phyloP scores from a whole-genome alignment of 192 early-diverging fungal species.

The Paraglomus occultum region DNA sequence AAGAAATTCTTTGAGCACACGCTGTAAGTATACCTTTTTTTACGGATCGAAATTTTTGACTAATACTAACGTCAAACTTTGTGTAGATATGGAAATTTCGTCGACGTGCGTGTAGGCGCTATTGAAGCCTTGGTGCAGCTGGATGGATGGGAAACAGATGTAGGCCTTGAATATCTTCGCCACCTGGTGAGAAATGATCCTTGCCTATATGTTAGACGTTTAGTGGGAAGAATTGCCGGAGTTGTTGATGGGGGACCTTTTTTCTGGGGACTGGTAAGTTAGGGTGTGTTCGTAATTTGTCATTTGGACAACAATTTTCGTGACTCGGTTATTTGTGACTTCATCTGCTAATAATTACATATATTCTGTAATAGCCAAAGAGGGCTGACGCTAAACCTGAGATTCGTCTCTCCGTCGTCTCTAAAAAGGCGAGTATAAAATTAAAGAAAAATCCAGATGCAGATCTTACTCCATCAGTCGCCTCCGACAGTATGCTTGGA shows the following conservation, averaged over 20 bases:
- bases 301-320: too few species aligned
- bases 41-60: background rate
- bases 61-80: background rate
- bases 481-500: too few species aligned
- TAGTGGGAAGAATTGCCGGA: conserved; percentile 47
- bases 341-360: too few species aligned
- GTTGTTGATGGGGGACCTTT: conserved; percentile 40
- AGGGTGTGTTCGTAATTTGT: too few species aligned
- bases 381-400: too few species aligned
- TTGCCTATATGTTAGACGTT: conserved; percentile 58
- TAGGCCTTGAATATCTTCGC: conserved; percentile 56
- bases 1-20: conserved; percentile 72
- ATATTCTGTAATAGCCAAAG: too few species aligned
- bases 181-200: conserved; percentile 61
- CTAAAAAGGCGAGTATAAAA: too few species aligned
- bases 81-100: conserved; percentile 65
- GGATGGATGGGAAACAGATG: conserved; percentile 54
- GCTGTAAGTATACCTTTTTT: conserved; percentile 28
- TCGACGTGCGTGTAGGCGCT: conserved; percentile 65
- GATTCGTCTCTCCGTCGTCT: too few species aligned
- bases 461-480: too few species aligned
- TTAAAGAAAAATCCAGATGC: too few species aligned
- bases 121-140: conserved; percentile 76
- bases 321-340: too few species aligned
- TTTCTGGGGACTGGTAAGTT: too few species aligned